Base-by-base conservation (phyloP, 257 asterid genomes). In the Cordia subcordata region DNA sequence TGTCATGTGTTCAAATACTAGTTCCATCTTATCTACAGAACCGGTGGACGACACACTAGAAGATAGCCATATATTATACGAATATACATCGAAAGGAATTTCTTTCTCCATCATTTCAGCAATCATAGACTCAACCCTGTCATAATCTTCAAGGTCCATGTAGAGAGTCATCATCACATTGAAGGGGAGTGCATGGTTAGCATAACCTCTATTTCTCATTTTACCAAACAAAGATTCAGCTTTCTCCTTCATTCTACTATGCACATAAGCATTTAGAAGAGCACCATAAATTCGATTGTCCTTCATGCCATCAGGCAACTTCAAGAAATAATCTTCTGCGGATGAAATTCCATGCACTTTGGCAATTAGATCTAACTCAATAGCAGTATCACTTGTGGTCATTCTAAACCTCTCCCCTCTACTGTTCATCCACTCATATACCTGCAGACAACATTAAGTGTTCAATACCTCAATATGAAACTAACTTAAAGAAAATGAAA, bases 111-210 rank as follows among this genome's bases (percentile, higher is more conserved):
- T 73, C 87, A 90, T 77, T 76, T 90, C 98, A 0, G 73, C 68
- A 64, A 87, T 56, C 45, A 85, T 50, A 1, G 80, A 45, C 64
- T 85, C 95, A 12, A 87, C 65, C 75, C 75, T 80, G 38, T 80
- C 84, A 1, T 75, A 78, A 35, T 81, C 89, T 50, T 78, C 74
- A 56, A 83, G 77, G 66, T 77, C 82, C 91, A 72, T 75, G 55
- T 83, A 90, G 58, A 90, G 98, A 8, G 96, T 87, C 96, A 90
- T 82, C 82, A 90, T 80, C 79, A 90, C 96, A 57, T 90, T 90
- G 74, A 45, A 87, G 0, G 98, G 91, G 51, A 85, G 91, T 14
- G 95, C 35, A 57, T 81, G 86, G 49, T 52, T 62, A 15, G 91
- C 79, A 40, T 79, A 90, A 52, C 90, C 86, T 71, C 73, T 72